Percentiles rank a stretch among this genome's conserved stretches.
These are phyloP conservation scores for Malus hybrid DNA, from an alignment of 331 rosid genomes.

Conservation along the genomic window DNA sequence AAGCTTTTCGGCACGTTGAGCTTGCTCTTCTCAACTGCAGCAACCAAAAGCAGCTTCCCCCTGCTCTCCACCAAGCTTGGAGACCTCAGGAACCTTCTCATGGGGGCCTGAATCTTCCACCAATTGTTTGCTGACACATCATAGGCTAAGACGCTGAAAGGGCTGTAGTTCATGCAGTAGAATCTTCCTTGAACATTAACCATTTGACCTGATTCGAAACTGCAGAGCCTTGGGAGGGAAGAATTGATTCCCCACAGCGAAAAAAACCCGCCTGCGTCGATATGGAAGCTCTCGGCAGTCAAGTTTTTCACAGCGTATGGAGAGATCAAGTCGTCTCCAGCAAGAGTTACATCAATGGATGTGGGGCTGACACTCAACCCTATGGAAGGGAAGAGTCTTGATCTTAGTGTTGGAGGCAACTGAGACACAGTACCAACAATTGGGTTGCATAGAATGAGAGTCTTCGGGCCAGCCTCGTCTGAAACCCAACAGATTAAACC, in stretches of 20 bases:
- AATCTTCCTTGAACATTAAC: slow-evolving; percentile 55
- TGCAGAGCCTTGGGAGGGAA: slow-evolving; percentile 66
- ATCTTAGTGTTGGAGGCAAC: slow-evolving; percentile 58
- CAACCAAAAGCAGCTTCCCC: slow-evolving; percentile 59
- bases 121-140: slow-evolving; percentile 49
- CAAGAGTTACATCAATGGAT: slow-evolving; percentile 59
- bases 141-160: slow-evolving; percentile 66
- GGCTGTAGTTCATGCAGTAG: slow-evolving; percentile 88
- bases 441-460: slow-evolving; percentile 73
- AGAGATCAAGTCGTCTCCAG: slow-evolving; percentile 95
- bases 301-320: slow-evolving; percentile 85
- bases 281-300: slow-evolving; percentile 75
- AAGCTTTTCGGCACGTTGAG: slow-evolving; percentile 79
- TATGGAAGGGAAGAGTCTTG: slow-evolving; percentile 81
- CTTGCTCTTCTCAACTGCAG: slow-evolving; percentile 87
- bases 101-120: slow-evolving; percentile 92
- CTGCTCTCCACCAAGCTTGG: slow-evolving; percentile 63
- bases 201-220: slow-evolving; percentile 74
- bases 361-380: slow-evolving; percentile 58
- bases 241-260: slow-evolving; percentile 84
- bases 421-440: slow-evolving; percentile 57
- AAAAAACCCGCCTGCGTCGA: slow-evolving; percentile 73
- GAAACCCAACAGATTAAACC: slow-evolving; percentile 75
- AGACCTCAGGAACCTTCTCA: slow-evolving; percentile 73
- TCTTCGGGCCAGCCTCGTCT: slow-evolving; percentile 71